These are phyloP conservation scores for Colletotrichum scovillei DNA, from an alignment of 2,329 filamentous ascomycete genomes.

Conservation along the genomic window DNA sequence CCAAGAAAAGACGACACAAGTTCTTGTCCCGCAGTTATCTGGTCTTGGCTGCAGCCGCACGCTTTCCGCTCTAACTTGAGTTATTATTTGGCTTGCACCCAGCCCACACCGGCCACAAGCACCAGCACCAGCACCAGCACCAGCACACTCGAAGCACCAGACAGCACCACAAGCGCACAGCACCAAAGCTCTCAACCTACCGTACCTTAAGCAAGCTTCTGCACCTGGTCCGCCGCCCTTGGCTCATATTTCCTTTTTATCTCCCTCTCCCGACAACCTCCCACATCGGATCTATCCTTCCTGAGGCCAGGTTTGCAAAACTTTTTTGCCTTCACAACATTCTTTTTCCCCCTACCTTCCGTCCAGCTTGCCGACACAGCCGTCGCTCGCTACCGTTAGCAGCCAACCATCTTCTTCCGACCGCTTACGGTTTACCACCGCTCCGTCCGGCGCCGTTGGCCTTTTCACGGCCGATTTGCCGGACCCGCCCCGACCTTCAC, in stretches of 20 bases:
- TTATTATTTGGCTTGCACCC: not conserved
- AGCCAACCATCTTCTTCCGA: slow-evolving; percentile 10
- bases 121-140: no score
- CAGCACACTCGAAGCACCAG: no score
- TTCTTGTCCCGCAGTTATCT: not conserved
- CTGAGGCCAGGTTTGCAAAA: slow-evolving; percentile 8
- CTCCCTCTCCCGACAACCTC: slow-evolving; percentile 28
- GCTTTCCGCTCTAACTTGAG: not conserved
- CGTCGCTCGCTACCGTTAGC: slow-evolving; percentile 2
- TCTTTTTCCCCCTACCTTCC: not conserved
- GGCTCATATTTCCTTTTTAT: slow-evolving; percentile 21
- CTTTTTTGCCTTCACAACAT: not conserved
- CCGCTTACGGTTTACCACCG: slow-evolving; percentile 2
- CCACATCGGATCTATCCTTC: slow-evolving; percentile 20
- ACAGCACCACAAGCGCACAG: no score
- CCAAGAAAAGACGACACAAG: not conserved
- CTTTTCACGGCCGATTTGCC: slow-evolving; percentile 24
- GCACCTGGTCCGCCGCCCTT: slow-evolving; percentile 2
- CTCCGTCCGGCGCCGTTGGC: slow-evolving; percentile 27
- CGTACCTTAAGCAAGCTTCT: not conserved
- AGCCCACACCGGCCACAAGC: not conserved
- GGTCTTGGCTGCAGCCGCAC: not conserved
- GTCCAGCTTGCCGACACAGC: not conserved
- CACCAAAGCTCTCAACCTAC: no score
- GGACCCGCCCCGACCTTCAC: slow-evolving; percentile 34